These are phyloP conservation scores for Hibiscus syriacus DNA, from an alignment of 345 rosid genomes.

Conservation along the genomic window DNA sequence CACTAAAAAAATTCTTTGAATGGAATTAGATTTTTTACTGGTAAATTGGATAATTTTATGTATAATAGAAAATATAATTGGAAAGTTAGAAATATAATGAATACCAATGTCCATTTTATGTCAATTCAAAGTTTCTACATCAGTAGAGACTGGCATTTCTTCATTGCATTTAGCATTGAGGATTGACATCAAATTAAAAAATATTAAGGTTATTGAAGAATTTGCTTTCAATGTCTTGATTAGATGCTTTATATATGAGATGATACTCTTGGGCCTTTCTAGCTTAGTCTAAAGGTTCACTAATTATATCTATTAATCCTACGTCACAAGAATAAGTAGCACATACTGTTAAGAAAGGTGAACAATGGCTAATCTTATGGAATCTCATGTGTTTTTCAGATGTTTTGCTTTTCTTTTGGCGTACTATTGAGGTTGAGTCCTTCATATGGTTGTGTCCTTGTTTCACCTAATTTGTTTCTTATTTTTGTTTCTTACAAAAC, in stretches of 20 bases:
- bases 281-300: neutral
- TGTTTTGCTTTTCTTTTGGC: neutral
- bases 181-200: neutral
- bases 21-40: constrained; percentile 21
- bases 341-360: neutral
- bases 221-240: neutral
- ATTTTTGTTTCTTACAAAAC: neutral
- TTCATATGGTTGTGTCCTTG: neutral
- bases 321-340: neutral
- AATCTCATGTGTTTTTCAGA: neutral
- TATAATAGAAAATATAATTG: neutral
- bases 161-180: neutral
- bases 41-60: neutral
- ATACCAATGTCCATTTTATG: neutral
- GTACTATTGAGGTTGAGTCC: neutral
- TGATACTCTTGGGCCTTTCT: neutral
- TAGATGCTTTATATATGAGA: neutral
- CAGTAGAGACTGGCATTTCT: neutral
- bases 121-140: neutral
- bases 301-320: neutral
- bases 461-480: neutral
- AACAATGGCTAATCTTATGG: neutral
- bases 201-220: neutral
- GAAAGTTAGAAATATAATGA: neutral
- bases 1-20: constrained; percentile 6